Evolutionary conservation across 345 rosid species (phyloP).

Genomic region (Brassica nigra): DNA sequence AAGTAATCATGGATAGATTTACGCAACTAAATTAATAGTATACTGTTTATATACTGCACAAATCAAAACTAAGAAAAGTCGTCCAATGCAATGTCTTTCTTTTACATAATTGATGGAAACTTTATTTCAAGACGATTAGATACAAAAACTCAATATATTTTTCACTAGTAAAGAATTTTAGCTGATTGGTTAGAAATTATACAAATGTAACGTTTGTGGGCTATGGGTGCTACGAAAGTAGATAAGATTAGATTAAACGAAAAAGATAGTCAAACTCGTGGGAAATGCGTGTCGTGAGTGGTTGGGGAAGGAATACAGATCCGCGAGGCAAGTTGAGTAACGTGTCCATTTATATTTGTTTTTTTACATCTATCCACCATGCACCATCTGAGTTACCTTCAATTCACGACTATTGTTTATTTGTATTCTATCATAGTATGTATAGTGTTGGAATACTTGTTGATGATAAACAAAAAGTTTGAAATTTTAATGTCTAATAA

Average conservation of each 20-base stretch:
- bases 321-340: constrained; percentile 30
- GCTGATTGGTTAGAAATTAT: background rate
- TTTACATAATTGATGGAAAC: constrained; percentile 10
- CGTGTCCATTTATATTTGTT: constrained; percentile 16
- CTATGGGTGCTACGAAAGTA: background rate
- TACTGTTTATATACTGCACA: background rate
- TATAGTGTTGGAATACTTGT: background rate
- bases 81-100: constrained; percentile 14
- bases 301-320: constrained; percentile 38
- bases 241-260: constrained; percentile 17
- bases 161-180: background rate
- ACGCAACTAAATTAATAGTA: background rate
- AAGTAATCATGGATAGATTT: background rate
- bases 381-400: constrained; percentile 11
- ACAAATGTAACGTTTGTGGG: constrained; percentile 2
- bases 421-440: background rate
- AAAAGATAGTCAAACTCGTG: constrained; percentile 35
- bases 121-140: background rate
- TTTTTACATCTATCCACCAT: background rate
- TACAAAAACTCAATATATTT: background rate
- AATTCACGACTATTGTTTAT: background rate
- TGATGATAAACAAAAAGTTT: background rate
- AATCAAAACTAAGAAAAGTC: background rate
- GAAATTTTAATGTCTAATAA: background rate
- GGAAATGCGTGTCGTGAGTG: constrained; percentile 36